phyloP scores from a whole-genome alignment of 225 moss, liverwort and hornwort species.

The Ulota crispa region DNA sequence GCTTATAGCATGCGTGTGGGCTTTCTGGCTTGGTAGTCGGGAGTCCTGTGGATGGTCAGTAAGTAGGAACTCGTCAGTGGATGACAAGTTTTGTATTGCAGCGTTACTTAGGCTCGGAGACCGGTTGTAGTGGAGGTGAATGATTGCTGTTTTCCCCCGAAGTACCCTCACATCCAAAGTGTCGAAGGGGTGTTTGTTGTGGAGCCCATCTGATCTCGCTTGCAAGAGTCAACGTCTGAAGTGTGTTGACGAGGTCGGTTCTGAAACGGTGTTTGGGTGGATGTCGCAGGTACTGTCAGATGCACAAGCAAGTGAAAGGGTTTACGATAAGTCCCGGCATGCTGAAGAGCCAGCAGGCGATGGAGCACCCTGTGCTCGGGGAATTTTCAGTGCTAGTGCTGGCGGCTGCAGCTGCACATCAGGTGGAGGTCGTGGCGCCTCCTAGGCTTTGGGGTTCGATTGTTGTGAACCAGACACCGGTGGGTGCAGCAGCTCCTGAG shows the following conservation, averaged over 20 bases:
- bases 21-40: neutral
- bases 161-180: neutral
- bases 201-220: neutral
- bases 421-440: slow-evolving; percentile 73
- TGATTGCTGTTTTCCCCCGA: neutral
- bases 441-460: slow-evolving; percentile 59
- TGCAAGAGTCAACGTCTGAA: neutral
- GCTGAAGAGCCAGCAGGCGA: slow-evolving; percentile 54
- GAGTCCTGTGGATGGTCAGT: neutral
- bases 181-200: neutral
- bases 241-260: neutral
- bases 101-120: neutral
- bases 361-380: slow-evolving; percentile 64
- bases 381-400: slow-evolving; percentile 84
- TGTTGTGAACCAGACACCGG: slow-evolving; percentile 26
- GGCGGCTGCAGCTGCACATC: slow-evolving; percentile 87
- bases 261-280: slow-evolving; percentile 4
- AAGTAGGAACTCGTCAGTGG: neutral
- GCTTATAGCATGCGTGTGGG: neutral
- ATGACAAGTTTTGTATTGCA: neutral
- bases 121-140: neutral
- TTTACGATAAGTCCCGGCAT: slow-evolving; percentile 59
- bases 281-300: slow-evolving; percentile 82
- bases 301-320: slow-evolving; percentile 69
- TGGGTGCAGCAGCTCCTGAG: slow-evolving; percentile 19